Evolutionary conservation across 2,329 filamentous ascomycete genomes (phyloP).

Genomic region (Pseudogymnoascus sp.): DNA sequence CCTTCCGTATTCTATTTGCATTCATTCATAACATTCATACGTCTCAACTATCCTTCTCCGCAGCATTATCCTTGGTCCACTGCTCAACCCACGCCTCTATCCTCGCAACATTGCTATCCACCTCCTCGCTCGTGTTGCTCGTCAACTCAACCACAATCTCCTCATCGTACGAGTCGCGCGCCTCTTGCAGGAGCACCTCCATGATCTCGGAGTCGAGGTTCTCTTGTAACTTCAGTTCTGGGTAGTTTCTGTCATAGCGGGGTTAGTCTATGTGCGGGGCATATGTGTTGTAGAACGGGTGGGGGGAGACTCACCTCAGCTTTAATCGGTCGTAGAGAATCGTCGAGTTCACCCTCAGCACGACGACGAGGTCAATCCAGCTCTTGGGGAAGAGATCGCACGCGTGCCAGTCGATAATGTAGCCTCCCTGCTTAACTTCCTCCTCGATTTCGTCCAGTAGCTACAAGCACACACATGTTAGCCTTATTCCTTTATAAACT

Average conservation of each 20-base stretch:
- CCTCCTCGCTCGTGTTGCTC: slow-evolving; percentile 75
- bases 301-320: slow-evolving; percentile 47
- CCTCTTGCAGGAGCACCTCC: slow-evolving; percentile 87
- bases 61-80: slow-evolving; percentile 65
- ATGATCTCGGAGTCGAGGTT: slow-evolving; percentile 98
- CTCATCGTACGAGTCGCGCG: slow-evolving; percentile 75
- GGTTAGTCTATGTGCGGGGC: not conserved
- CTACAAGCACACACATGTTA: slow-evolving; percentile 33
- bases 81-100: slow-evolving; percentile 74
- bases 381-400: slow-evolving; percentile 90
- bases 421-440: slow-evolving; percentile 69
- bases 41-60: slow-evolving; percentile 10
- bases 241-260: slow-evolving; percentile 62
- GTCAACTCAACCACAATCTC: slow-evolving; percentile 82
- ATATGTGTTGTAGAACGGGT: not conserved
- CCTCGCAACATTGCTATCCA: slow-evolving; percentile 81
- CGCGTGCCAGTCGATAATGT: slow-evolving; percentile 95
- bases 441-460: slow-evolving; percentile 84
- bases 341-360: slow-evolving; percentile 73
- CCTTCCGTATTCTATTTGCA: not conserved
- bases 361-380: slow-evolving; percentile 93
- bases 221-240: slow-evolving; percentile 83
- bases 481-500: not conserved
- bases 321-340: slow-evolving; percentile 78
- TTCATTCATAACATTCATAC: not conserved